Base-by-base conservation (phyloP, 2,329 filamentous ascomycete species). In the Graphilbum sp. region DNA sequence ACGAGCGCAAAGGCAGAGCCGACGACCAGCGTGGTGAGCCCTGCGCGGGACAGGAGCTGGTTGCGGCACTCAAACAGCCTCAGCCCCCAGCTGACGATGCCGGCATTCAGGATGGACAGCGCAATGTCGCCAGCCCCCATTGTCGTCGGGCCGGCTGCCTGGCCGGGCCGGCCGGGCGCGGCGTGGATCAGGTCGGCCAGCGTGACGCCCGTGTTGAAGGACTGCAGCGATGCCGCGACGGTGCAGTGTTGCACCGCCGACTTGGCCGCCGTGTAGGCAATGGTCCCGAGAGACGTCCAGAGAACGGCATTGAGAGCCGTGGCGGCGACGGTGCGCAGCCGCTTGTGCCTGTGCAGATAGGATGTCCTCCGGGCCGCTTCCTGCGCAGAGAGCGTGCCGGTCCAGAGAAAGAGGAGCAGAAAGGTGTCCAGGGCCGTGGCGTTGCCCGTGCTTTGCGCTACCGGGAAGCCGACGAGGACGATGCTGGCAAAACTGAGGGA, bases 31-130 rank as follows among this genome's bases (percentile, higher is more conserved):
- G 61, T 58, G 2, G 59, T 50, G 5, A 61, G 29, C 0, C 66
- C 66, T 0, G 57, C 57, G 1, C 54, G 45, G 18, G 62, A 66
- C 34, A 63, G 55, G 2, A 70, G 54, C 36, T 64, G 62, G 3
- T 46, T 43, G 4, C 64, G 62, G 49, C 63, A 67, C 43, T 67
- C 64, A 45, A 62, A 67, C 4, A 70, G 54, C 50, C 69, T 70
- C 44, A 70, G 60, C 0, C 66, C 66, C 66, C 66, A 70, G 4
- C 60, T 55, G 3, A 69, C 55, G 19, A 70, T 66, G 11, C 66
- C 66, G 4, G 62, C 59, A 46, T 69, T 63, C 3, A 70, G 62
- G 3, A 69, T 49, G 0, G 64, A 62, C 2, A 62, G 54, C 0
- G 66, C 66, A 4, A 61, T 49, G 42, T 69, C 66, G 9, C 66